Evolutionary conservation across 768 basidiomycete species (phyloP).

Genomic region (Russula foetens): DNA sequence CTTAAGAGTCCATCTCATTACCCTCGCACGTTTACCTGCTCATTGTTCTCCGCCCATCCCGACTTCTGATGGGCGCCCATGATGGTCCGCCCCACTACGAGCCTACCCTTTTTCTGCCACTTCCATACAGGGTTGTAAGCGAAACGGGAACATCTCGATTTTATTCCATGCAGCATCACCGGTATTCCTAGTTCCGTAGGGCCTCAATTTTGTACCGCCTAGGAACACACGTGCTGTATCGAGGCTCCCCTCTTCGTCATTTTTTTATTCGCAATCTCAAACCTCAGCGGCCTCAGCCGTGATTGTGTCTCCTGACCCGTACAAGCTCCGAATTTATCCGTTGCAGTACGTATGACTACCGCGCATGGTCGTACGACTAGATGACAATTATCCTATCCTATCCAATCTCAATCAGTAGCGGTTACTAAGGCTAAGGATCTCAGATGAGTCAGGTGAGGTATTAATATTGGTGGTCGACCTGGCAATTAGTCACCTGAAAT

Average conservation of each 20-base stretch:
- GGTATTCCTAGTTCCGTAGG: neutral
- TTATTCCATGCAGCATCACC: neutral
- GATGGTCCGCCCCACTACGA: neutral
- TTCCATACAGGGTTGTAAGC: neutral
- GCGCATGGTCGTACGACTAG: neutral
- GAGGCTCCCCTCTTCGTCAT: constrained; percentile 8
- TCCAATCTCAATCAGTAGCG: neutral
- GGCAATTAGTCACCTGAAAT: neutral
- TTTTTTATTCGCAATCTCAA: neutral
- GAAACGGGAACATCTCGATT: neutral
- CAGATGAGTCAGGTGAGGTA: neutral
- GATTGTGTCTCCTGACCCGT: neutral
- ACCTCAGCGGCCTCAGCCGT: neutral
- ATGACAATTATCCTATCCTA: neutral
- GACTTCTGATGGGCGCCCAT: constrained; percentile 7
- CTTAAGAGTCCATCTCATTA: neutral
- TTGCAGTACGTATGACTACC: too few species aligned
- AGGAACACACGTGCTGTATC: neutral
- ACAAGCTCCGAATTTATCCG: neutral
- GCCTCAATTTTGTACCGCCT: neutral
- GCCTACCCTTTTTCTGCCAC: neutral
- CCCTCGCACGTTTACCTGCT: neutral
- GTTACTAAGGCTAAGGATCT: neutral
- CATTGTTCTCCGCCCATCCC: neutral
- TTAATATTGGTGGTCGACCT: neutral